Evolutionary conservation across 306 rosid genomes (phyloP).

Genomic region (Ziziphus jujuba): DNA sequence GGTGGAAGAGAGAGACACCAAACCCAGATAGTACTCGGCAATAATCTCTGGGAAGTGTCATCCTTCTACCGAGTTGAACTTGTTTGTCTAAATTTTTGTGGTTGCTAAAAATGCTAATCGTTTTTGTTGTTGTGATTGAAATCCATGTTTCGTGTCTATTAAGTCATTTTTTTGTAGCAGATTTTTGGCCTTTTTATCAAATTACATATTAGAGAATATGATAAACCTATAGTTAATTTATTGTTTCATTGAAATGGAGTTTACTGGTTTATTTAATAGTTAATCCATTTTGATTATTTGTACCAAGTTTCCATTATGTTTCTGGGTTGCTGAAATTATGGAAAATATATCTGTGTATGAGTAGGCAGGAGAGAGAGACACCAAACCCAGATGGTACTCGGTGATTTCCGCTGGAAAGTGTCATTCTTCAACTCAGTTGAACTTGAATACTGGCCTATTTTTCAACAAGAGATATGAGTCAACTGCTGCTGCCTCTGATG

Average conservation of each 20-base stretch:
- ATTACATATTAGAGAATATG: too few species aligned
- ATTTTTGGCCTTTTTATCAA: too few species aligned
- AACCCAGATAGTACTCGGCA: constrained; percentile 56
- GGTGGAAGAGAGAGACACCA: constrained; percentile 54
- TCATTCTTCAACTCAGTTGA: constrained; percentile 23
- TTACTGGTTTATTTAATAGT: background rate
- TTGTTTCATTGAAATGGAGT: background rate
- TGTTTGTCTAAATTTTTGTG: too few species aligned
- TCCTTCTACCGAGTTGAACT: too few species aligned
- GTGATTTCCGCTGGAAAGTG: constrained; percentile 36
- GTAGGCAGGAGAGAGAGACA: constrained; percentile 55
- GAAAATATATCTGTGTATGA: background rate
- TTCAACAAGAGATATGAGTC: constrained; percentile 68
- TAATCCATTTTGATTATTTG: too few species aligned
- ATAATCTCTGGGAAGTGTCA: constrained; percentile 37
- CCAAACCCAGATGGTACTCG: constrained; percentile 59
- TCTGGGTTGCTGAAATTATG: background rate
- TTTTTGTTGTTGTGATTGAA: background rate
- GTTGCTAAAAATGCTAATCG: background rate
- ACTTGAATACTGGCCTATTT: constrained; percentile 34
- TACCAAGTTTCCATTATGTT: background rate
- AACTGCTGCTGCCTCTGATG: constrained; percentile 70
- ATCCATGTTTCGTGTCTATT: too few species aligned
- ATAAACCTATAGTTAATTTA: background rate
- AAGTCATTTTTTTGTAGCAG: too few species aligned